phyloP scores from a whole-genome alignment of 257 asterid species.

The Solanum bulbocastanum region DNA sequence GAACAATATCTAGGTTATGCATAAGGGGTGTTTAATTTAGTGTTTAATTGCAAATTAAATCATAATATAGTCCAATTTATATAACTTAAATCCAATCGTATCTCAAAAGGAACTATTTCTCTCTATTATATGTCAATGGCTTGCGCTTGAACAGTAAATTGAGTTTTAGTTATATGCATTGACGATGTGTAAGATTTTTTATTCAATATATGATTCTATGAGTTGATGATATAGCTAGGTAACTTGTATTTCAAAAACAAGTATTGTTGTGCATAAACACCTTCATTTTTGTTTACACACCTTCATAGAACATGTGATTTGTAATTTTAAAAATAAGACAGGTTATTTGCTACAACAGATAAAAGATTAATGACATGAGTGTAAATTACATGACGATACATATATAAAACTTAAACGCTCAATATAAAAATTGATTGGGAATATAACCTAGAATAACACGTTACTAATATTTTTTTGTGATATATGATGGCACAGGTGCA shows the following conservation, averaged over 20 bases:
- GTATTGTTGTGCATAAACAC: background rate
- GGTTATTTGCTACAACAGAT: background rate
- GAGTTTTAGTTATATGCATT: background rate
- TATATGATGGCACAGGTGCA: conserved; percentile 32
- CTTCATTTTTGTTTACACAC: too few relatives aligned
- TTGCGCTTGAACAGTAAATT: background rate
- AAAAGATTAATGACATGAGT: background rate
- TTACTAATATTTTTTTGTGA: background rate
- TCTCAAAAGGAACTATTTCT: background rate
- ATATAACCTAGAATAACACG: background rate
- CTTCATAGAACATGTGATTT: background rate
- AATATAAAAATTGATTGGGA: background rate
- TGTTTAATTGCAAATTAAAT: background rate
- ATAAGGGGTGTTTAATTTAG: background rate
- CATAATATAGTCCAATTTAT: background rate
- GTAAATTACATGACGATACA: background rate
- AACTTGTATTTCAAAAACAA: background rate
- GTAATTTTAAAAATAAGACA: background rate
- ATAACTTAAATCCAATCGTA: background rate
- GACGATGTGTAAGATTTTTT: background rate
- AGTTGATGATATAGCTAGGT: background rate
- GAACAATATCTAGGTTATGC: background rate
- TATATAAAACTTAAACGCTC: background rate
- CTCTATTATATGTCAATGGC: background rate
- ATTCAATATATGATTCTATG: background rate